phyloP scores from a whole-genome alignment of 2,329 filamentous ascomycete species.

The Trichocomaceae sp. region DNA sequence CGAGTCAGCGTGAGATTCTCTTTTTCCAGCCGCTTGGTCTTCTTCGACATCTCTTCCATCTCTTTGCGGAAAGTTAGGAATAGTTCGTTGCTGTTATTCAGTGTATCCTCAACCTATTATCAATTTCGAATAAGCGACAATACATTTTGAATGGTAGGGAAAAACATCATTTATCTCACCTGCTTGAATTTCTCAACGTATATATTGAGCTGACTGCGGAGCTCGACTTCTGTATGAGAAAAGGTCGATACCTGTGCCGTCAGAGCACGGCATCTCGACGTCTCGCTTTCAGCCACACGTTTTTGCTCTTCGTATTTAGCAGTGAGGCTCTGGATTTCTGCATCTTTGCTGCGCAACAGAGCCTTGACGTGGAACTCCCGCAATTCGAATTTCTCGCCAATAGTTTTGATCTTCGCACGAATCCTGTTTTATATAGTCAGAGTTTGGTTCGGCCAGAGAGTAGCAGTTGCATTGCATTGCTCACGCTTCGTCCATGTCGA shows the following conservation, averaged over 20 bases:
- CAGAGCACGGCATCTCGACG: conserved; percentile 71
- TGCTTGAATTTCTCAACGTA: conserved; percentile 99
- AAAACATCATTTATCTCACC: conserved; percentile 52
- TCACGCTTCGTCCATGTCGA: conserved; percentile 84
- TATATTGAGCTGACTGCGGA: conserved; percentile 91
- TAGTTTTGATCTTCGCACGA: conserved; percentile 75
- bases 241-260: conserved; percentile 91
- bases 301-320: conserved; percentile 84
- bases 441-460: conserved; percentile 1
- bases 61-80: conserved; percentile 96
- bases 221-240: conserved; percentile 88
- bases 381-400: conserved; percentile 94
- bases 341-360: conserved; percentile 84
- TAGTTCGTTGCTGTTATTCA: conserved; percentile 96
- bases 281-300: conserved; percentile 77
- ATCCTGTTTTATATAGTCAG: conserved; percentile 34
- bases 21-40: conserved; percentile 93
- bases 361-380: conserved; percentile 92
- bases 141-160: background rate
- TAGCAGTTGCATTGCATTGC: conserved; percentile 26
- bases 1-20: conserved; percentile 87
- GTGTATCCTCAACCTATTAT: conserved; percentile 87
- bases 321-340: conserved; percentile 88
- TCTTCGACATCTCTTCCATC: conserved; percentile 99
- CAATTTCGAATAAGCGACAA: conserved; percentile 6